Evolutionary conservation across 257 asterid species (phyloP).

Genomic region (Eucommia ulmoides): DNA sequence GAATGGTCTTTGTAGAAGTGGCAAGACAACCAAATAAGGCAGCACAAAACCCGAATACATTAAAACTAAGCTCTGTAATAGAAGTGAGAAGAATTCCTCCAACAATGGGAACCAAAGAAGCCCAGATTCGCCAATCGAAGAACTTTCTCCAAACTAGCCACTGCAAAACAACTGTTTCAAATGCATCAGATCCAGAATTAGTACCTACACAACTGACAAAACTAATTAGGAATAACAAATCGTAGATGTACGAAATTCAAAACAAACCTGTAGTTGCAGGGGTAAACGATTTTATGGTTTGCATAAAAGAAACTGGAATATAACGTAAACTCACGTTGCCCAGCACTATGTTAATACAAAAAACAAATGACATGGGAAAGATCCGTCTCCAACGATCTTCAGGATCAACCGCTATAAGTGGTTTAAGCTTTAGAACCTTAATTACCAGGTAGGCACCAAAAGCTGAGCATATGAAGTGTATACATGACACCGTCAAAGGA

Average conservation of each 20-base stretch:
- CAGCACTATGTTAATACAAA: constrained; percentile 40
- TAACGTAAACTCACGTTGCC: constrained; percentile 38
- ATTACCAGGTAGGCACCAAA: constrained; percentile 32
- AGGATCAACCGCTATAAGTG: constrained; percentile 30
- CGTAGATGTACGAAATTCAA: no score
- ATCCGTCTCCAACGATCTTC: constrained; percentile 45
- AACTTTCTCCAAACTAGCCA: constrained; percentile 39
- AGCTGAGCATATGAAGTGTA: constrained; percentile 38
- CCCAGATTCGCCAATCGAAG: constrained; percentile 38
- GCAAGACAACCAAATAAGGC: constrained; percentile 45
- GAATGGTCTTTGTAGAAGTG: constrained; percentile 40
- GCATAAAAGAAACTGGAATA: constrained; percentile 45
- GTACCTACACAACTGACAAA: neutral
- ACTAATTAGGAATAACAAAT: no score
- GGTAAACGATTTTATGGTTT: constrained; percentile 41
- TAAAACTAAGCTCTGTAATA: constrained; percentile 38
- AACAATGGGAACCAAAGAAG: constrained; percentile 35
- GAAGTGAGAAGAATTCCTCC: constrained; percentile 50
- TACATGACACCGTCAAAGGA: constrained; percentile 36
- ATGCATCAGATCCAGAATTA: constrained; percentile 5
- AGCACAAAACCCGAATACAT: constrained; percentile 31
- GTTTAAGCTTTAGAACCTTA: constrained; percentile 32
- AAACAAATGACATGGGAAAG: constrained; percentile 40
- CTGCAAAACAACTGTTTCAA: constrained; percentile 32
- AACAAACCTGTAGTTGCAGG: constrained; percentile 42